phyloP scores from a whole-genome alignment of 257 asterid genomes.

The Solanum sejunctum region DNA sequence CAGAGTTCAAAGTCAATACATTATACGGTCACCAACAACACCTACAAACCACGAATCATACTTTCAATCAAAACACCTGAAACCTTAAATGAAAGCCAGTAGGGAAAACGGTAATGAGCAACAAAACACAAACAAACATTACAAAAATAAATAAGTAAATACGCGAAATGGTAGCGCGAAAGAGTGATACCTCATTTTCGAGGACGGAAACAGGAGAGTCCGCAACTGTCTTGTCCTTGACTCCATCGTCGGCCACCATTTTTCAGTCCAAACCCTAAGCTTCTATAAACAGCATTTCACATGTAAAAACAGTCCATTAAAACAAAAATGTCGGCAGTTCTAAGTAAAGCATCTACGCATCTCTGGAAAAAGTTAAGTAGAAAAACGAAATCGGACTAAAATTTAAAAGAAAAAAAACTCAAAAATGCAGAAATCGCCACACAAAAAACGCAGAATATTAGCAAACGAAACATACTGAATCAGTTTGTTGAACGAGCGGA shows the following conservation, averaged over 20 bases:
- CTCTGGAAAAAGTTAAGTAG: not conserved
- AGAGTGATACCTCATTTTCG: constrained; percentile 57
- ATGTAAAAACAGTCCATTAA: not conserved
- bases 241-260: constrained; percentile 44
- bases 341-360: not conserved
- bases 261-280: constrained; percentile 13
- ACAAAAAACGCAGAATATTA: not conserved
- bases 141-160: not conserved
- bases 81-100: not conserved
- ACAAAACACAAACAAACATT: not conserved
- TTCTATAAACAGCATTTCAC: not conserved
- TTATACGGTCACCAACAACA: not conserved
- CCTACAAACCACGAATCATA: not conserved
- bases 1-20: not conserved
- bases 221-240: constrained; percentile 36
- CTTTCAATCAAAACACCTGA: not conserved
- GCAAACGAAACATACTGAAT: not conserved
- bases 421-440: not conserved
- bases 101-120: not conserved
- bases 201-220: constrained; percentile 99
- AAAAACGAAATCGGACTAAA: not conserved
- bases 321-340: not conserved
- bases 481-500: not conserved
- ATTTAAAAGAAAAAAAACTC: not conserved
- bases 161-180: not conserved